Evolutionary conservation across 345 rosid genomes (phyloP), one percentile per base, ranked within the genome.

Genomic region (Sapria himalayana): DNA sequence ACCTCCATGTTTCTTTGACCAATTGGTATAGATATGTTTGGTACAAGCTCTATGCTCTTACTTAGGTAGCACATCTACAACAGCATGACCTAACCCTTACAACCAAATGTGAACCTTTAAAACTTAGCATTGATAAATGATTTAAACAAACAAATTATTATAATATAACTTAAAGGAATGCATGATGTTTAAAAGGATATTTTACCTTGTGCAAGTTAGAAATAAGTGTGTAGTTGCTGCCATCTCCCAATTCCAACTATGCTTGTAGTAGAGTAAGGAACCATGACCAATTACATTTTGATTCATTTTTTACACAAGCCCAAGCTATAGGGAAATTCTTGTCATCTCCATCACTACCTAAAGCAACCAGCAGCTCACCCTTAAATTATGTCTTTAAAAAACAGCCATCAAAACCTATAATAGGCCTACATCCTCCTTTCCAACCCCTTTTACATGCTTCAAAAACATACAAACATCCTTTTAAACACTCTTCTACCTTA

Each of bases 21-120:
- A 49, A 27, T 38, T 39, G 0, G 25, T 25, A 12, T 27, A 31
- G 1, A 49, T 25, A 15, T 39, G 46, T 18, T 38, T 25, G 4
- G 45, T 29, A 27, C 37, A 49, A 24, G n/a, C 31, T 19, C 54
- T 38, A 7, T 49, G 54, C 11, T 49, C 54, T 9, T 6, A 18
- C 1, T 15, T 2, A 6, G 45, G 54, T 0, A 49, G 9, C 0
- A 24, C 3, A 0, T 18, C 46, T 1, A 12, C 16, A 4, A 49
- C 5, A 3, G 54, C 17, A 4, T 1, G 23, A 2, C 14, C n/a
- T 18, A 49, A 5, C 1, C 38, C 46, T 45, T 39, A n/a, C 1
- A 5, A n/a, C n/a, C n/a, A n/a, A n/a, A n/a, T n/a, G n/a, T n/a
- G n/a, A n/a, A n/a, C n/a, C n/a, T n/a, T n/a, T n/a, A n/a, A n/a